Evolutionary conservation across 208 protist species (phyloP).

Genomic region (Leishmania mexicana): DNA sequence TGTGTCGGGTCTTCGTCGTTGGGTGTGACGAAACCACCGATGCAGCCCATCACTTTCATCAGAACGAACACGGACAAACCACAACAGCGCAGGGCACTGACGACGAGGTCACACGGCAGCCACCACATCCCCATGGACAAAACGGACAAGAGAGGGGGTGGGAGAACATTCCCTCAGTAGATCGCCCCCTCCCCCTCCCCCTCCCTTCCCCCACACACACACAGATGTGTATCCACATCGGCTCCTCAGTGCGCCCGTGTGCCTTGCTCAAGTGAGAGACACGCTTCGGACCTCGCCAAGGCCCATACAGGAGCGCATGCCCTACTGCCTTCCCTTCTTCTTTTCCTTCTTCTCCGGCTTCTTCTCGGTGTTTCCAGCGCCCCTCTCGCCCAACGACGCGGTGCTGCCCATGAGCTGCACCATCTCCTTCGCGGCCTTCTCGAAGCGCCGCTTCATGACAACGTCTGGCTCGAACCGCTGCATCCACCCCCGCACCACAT

Average conservation of each 20-base stretch:
- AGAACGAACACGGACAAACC: not conserved
- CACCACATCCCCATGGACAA: not conserved
- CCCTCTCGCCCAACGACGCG: constrained; percentile 10
- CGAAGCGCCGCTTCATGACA: constrained; percentile 67
- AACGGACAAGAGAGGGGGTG: not conserved
- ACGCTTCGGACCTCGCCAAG: not conserved
- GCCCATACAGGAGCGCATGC: not conserved
- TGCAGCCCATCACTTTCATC: not conserved
- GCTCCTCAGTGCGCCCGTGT: not conserved
- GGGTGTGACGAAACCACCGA: not conserved
- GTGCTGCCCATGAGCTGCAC: constrained; percentile 53
- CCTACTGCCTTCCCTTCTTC: constrained; percentile 43
- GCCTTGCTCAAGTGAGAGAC: not conserved
- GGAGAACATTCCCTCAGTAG: not conserved
- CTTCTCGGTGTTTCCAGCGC: constrained; percentile 33
- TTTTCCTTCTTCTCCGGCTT: constrained; percentile 83
- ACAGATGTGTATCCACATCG: not conserved
- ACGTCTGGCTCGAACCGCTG: constrained; percentile 83
- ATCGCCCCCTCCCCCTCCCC: not conserved
- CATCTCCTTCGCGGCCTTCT: constrained; percentile 86
- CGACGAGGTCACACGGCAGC: not conserved
- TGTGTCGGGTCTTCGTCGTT: not conserved
- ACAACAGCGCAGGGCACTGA: not conserved
- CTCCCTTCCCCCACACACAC: no score
- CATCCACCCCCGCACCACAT: constrained; percentile 68